Percentiles rank a stretch among this genome's conserved stretches.
phyloP scores from a whole-genome alignment of 257 asterid species.

The Orobanche coerulescens region DNA sequence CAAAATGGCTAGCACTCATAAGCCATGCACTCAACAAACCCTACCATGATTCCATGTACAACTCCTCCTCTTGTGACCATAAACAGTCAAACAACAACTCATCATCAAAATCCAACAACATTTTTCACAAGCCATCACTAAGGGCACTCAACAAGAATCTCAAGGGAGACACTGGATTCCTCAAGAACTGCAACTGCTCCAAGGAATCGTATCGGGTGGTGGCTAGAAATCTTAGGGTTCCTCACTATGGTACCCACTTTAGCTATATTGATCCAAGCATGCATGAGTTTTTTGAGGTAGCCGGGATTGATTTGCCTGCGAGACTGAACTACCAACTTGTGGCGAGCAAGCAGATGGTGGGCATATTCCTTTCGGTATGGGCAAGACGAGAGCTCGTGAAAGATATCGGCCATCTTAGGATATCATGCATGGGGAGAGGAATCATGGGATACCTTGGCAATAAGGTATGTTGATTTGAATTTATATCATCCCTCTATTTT shows the following conservation, averaged over 20 bases:
- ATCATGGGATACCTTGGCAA: slow-evolving; percentile 94
- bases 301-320: slow-evolving; percentile 33
- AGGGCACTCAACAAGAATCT: slow-evolving; percentile 51
- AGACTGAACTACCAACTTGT: slow-evolving; percentile 44
- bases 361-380: slow-evolving; percentile 74
- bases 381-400: slow-evolving; percentile 54
- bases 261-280: slow-evolving; percentile 19
- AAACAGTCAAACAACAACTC: not conserved
- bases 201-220: slow-evolving; percentile 25
- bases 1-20: slow-evolving; percentile 81
- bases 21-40: slow-evolving; percentile 77
- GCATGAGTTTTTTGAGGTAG: slow-evolving; percentile 28
- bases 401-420: slow-evolving; percentile 63
- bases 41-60: slow-evolving; percentile 31
- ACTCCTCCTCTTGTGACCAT: not conserved
- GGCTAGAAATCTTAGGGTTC: slow-evolving; percentile 35
- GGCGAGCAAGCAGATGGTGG: slow-evolving; percentile 93
- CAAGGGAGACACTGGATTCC: slow-evolving; percentile 35
- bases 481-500: too few species aligned
- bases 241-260: slow-evolving; percentile 21
- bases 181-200: slow-evolving; percentile 58
- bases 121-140: slow-evolving; percentile 51
- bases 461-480: slow-evolving; percentile 56
- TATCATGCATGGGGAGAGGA: slow-evolving; percentile 81
- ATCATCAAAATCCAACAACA: slow-evolving; percentile 25